A percentile compares a stretch with the other conserved stretches of the same genome.
Conservation (phyloP, 169 alveolate species). For the Plasmodium gonderi region DNA sequence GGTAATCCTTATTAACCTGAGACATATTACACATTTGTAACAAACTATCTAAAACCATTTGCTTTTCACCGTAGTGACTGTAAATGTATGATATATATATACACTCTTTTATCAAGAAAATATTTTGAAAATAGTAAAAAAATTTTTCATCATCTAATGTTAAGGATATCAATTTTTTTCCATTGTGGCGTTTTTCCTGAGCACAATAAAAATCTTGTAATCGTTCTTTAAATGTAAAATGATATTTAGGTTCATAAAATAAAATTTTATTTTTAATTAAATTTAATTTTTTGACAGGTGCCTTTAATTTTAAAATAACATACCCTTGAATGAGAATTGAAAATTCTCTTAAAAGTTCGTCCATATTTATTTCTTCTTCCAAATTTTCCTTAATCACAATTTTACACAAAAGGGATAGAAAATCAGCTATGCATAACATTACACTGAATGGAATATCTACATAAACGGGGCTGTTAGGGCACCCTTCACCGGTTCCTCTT, state of each 20-base stretch:
- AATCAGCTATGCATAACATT: slow-evolving; percentile 62
- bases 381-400: slow-evolving; percentile 41
- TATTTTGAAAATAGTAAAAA: slow-evolving; percentile 26
- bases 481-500: not conserved
- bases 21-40: slow-evolving; percentile 39
- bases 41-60: slow-evolving; percentile 35
- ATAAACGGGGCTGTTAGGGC: not conserved
- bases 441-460: slow-evolving; percentile 44
- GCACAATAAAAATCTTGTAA: slow-evolving; percentile 49
- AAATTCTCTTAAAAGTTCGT: slow-evolving; percentile 38
- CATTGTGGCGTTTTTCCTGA: slow-evolving; percentile 13
- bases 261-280: slow-evolving; percentile 53
- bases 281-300: slow-evolving; percentile 41
- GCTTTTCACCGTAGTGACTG: slow-evolving; percentile 33
- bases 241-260: slow-evolving; percentile 16
- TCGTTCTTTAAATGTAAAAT: slow-evolving; percentile 48
- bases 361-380: slow-evolving; percentile 40
- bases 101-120: slow-evolving; percentile 65
- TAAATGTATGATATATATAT: slow-evolving; percentile 39
- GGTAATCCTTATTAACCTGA: slow-evolving; percentile 50
- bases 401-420: slow-evolving; percentile 32
- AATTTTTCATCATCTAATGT: slow-evolving; percentile 37
- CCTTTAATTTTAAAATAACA: slow-evolving; percentile 54
- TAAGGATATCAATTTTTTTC: slow-evolving; percentile 10
- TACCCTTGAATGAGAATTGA: slow-evolving; percentile 70